phyloP scores from a whole-genome alignment of 2,329 filamentous ascomycete species.

The Penicillium frequentans region DNA sequence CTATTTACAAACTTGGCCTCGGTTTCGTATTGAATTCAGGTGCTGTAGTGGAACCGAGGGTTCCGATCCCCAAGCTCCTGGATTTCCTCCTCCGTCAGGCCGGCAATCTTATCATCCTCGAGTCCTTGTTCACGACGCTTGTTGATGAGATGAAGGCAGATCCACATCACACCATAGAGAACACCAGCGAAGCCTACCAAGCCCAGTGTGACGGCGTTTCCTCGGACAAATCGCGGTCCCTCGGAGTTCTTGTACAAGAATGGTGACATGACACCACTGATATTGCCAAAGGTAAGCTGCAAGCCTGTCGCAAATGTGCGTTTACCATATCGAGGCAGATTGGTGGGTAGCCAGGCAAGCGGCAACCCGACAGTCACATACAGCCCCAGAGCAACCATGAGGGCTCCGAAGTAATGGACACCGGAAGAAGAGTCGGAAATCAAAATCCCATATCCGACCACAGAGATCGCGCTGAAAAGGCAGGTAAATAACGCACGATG shows the following conservation, averaged over 20 bases:
- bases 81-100: conserved; percentile 43
- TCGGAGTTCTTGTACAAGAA: conserved; percentile 55
- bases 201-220: conserved; percentile 61
- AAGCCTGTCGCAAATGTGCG: conserved; percentile 70
- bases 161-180: conserved; percentile 57
- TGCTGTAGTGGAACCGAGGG: conserved; percentile 41
- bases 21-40: conserved; percentile 19
- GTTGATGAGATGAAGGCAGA: conserved; percentile 54
- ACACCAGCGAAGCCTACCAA: conserved; percentile 57
- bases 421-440: conserved; percentile 60
- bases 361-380: conserved; percentile 62
- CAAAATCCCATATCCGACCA: conserved; percentile 68
- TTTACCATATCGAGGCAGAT: conserved; percentile 74
- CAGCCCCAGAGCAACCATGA: conserved; percentile 71
- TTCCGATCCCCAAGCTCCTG: conserved; percentile 45
- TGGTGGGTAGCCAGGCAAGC: conserved; percentile 62
- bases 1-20: background rate
- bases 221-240: conserved; percentile 59
- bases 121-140: conserved; percentile 36
- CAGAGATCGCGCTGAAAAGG: conserved; percentile 61
- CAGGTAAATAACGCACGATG: conserved; percentile 65
- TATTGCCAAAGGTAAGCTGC: conserved; percentile 70
- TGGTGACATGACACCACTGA: conserved; percentile 70
- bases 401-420: conserved; percentile 73
- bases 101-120: conserved; percentile 40